Evolutionary conservation across 2,329 filamentous ascomycete genomes (phyloP).

Genomic region (Clonostachys chloroleuca): DNA sequence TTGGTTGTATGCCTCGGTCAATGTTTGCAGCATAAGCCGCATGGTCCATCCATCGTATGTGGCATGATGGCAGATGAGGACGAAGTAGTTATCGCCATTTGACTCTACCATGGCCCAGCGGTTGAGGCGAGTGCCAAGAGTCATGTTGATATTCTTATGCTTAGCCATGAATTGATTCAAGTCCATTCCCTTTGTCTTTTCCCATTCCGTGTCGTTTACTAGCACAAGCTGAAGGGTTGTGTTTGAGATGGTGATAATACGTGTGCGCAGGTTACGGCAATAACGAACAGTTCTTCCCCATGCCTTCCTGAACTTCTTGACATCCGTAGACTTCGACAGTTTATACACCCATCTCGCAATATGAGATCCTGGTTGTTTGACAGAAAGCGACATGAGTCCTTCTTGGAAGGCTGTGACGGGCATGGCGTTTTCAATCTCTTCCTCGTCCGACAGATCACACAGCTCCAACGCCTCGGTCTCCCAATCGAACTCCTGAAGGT

Average conservation of each 20-base stretch:
- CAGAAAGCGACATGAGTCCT: constrained; percentile 23
- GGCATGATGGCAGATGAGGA: constrained; percentile 3
- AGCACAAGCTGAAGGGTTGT: constrained; percentile 1
- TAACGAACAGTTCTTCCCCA: constrained; percentile 9
- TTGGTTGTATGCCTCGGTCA: not conserved
- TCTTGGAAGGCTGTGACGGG: not conserved
- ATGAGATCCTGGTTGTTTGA: constrained; percentile 21
- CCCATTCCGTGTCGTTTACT: constrained; percentile 2
- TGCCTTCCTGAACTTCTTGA: constrained; percentile 5
- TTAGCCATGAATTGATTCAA: not conserved
- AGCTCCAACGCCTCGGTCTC: constrained; percentile 1
- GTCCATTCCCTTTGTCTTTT: not conserved
- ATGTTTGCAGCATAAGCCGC: constrained; percentile 2
- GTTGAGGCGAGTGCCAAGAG: constrained; percentile 5
- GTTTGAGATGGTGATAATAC: constrained; percentile 8
- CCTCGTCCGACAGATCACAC: constrained; percentile 2
- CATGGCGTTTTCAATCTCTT: constrained; percentile 5
- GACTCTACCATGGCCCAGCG: constrained; percentile 1
- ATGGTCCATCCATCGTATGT: constrained; percentile 3
- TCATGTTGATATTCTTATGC: constrained; percentile 1
- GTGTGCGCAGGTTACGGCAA: constrained; percentile 9
- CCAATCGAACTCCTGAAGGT: not conserved
- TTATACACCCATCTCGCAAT: constrained; percentile 8
- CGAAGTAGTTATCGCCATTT: not conserved
- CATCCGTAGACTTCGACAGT: constrained; percentile 8